Conservation (phyloP, 805 yeast species). For the Tetrapisispora iriomotensis region DNA sequence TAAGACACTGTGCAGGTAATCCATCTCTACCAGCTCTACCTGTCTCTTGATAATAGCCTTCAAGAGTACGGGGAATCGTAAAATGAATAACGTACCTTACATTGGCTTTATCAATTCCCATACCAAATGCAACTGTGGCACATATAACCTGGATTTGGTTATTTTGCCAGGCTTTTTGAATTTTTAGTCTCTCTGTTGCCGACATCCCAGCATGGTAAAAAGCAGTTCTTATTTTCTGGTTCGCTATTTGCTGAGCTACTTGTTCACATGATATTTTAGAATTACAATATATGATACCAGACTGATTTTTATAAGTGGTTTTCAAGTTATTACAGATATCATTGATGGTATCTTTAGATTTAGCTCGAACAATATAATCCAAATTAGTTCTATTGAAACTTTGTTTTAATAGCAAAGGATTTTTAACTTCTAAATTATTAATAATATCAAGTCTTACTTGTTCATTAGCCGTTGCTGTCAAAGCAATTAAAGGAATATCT, state of each 20-base stretch:
- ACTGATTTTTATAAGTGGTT: conserved; percentile 41
- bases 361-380: conserved; percentile 65
- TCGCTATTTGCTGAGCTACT: conserved; percentile 50
- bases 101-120: conserved; percentile 98
- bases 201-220: conserved; percentile 93
- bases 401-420: conserved; percentile 68
- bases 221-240: conserved; percentile 56
- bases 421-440: conserved; percentile 57
- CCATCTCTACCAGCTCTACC: conserved; percentile 99
- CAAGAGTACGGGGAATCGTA: conserved; percentile 81
- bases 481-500: conserved; percentile 83
- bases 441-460: conserved; percentile 81
- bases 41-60: conserved; percentile 96
- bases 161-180: conserved; percentile 78
- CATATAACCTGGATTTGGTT: conserved; percentile 70
- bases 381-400: conserved; percentile 88
- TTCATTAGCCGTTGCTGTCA: conserved; percentile 95
- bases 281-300: conserved; percentile 92
- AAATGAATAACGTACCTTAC: conserved; percentile 87
- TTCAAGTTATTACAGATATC: conserved; percentile 52
- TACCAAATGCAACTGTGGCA: conserved; percentile 98
- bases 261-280: conserved; percentile 84
- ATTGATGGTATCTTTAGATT: conserved; percentile 44
- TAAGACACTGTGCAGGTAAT: conserved; percentile 62
- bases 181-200: conserved; percentile 56